phyloP scores from a whole-genome alignment of 192 early-diverging fungal genomes.

The Coemansia sp. region DNA sequence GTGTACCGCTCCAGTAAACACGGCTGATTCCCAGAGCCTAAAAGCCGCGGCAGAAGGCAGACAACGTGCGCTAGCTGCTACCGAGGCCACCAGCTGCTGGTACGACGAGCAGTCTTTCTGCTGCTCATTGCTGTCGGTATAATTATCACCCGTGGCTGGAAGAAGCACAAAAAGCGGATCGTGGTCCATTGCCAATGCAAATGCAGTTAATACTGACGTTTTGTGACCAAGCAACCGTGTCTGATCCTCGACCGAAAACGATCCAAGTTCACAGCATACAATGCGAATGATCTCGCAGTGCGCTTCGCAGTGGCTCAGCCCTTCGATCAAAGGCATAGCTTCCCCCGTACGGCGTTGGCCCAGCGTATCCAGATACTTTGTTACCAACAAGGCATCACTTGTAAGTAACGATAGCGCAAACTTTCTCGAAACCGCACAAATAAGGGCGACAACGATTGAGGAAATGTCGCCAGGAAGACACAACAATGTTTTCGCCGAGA shows the following conservation, averaged over 20 bases:
- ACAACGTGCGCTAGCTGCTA: slow-evolving; percentile 17
- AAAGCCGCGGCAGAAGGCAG: slow-evolving; percentile 15
- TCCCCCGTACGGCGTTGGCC: background rate
- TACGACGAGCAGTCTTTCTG: slow-evolving; percentile 11
- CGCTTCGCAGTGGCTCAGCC: slow-evolving; percentile 10
- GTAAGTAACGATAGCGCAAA: slow-evolving; percentile 22
- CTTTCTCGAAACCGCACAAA: slow-evolving; percentile 16
- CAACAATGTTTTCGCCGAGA: background rate
- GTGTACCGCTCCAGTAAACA: slow-evolving; percentile 10
- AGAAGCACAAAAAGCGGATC: slow-evolving; percentile 24
- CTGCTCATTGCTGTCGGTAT: background rate
- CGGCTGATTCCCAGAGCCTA: slow-evolving; percentile 23
- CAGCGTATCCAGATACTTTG: slow-evolving; percentile 19
- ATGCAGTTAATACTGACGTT: slow-evolving; percentile 18
- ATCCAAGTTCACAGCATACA: slow-evolving; percentile 14
- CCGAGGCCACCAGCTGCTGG: slow-evolving; percentile 20
- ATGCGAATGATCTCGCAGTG: slow-evolving; percentile 33
- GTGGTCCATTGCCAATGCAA: slow-evolving; percentile 26
- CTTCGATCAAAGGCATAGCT: slow-evolving; percentile 15
- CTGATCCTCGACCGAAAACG: slow-evolving; percentile 32
- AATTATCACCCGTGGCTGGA: slow-evolving; percentile 1
- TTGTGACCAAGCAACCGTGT: slow-evolving; percentile 9
- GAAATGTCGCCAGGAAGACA: slow-evolving; percentile 6
- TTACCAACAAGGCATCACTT: slow-evolving; percentile 1
- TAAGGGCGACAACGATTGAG: slow-evolving; percentile 11